These are phyloP conservation scores for Myxozyma neglecta DNA, from an alignment of 805 yeast genomes.

Conservation along the genomic window DNA sequence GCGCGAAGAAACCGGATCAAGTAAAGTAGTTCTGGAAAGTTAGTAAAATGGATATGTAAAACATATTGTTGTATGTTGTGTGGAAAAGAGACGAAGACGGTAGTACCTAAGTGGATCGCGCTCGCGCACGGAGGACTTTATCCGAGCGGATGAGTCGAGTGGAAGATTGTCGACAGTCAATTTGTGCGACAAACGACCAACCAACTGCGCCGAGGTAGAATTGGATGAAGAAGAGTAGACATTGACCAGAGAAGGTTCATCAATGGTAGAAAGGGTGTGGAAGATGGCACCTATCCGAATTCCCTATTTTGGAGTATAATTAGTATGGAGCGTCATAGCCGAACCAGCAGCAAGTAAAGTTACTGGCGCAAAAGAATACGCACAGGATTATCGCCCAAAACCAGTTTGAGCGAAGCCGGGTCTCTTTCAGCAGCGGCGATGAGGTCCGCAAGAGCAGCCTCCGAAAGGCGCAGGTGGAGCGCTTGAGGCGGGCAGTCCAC, in stretches of 20 bases:
- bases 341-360: too few species aligned
- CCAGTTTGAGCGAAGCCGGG: conserved; percentile 18
- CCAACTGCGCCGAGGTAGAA: conserved; percentile 1
- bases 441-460: conserved; percentile 19
- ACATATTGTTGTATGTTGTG: not conserved
- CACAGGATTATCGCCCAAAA: conserved; percentile 24
- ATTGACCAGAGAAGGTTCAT: conserved; percentile 15
- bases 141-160: conserved; percentile 30
- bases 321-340: not conserved
- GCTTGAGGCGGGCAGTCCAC: conserved; percentile 14
- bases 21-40: conserved; percentile 7
- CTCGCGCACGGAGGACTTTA: conserved; percentile 19
- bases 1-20: conserved; percentile 11
- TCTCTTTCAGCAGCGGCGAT: conserved; percentile 10
- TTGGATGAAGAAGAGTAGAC: conserved; percentile 6
- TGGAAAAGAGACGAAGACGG: not conserved
- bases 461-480: conserved; percentile 23
- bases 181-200: conserved; percentile 34
- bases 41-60: not conserved
- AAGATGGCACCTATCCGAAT: conserved; percentile 18
- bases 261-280: conserved; percentile 12
- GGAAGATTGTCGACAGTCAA: conserved; percentile 28
- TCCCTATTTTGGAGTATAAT: conserved; percentile 2
- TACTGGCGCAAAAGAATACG: not conserved
- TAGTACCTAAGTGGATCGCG: conserved; percentile 16